Conservation (phyloP, 2,329 filamentous ascomycete species). For the Colletotrichum cordylinicola region DNA sequence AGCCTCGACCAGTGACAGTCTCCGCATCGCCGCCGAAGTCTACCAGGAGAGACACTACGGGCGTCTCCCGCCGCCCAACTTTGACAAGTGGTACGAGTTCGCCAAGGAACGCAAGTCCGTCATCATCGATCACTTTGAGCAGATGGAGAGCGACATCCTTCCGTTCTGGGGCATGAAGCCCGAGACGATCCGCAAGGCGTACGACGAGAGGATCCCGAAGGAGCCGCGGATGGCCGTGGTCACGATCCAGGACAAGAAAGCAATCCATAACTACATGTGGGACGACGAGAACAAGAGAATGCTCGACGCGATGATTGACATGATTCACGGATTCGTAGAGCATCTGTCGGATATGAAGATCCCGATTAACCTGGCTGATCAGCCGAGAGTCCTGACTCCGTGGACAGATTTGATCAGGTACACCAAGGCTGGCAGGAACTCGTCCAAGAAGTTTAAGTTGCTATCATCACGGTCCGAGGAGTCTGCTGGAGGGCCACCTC, state of each 20-base stretch:
- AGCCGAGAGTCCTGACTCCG: constrained; percentile 74
- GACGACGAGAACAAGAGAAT: constrained; percentile 37
- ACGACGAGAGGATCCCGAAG: constrained; percentile 38
- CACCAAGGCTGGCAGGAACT: constrained; percentile 29
- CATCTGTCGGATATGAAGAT: constrained; percentile 84
- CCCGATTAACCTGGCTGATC: constrained; percentile 80
- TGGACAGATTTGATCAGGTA: constrained; percentile 61
- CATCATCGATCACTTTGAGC: constrained; percentile 82
- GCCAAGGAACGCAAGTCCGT: constrained; percentile 71
- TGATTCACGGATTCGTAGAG: constrained; percentile 75
- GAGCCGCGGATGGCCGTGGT: constrained; percentile 52
- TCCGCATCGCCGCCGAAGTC: constrained; percentile 51
- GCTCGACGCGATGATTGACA: constrained; percentile 58
- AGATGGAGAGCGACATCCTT: constrained; percentile 75
- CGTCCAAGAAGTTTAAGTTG: constrained; percentile 45
- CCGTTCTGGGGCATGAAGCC: constrained; percentile 82
- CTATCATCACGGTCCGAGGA: constrained; percentile 52
- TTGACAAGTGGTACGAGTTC: constrained; percentile 85
- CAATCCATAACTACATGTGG: constrained; percentile 43
- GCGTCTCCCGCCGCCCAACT: constrained; percentile 78
- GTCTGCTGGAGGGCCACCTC: background rate
- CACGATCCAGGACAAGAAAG: constrained; percentile 69
- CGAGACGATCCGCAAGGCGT: constrained; percentile 68
- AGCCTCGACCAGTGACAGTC: constrained; percentile 51
- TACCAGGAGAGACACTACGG: constrained; percentile 62